A percentile compares a stretch with the other conserved stretches of the same genome.
phyloP scores from a whole-genome alignment of 164 flowering plant species.

The Stephania cephalantha region DNA sequence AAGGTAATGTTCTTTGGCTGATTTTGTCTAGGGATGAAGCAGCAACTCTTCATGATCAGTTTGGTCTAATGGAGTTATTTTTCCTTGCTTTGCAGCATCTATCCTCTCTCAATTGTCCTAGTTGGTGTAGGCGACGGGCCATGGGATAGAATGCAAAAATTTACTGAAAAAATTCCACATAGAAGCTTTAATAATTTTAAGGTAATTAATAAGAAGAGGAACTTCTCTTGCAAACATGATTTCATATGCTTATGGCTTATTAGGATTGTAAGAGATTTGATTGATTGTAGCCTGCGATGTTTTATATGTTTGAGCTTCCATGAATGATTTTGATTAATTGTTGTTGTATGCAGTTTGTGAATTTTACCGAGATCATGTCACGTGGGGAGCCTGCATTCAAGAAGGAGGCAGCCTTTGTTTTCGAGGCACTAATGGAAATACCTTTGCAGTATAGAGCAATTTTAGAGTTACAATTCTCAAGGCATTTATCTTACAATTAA shows the following conservation, averaged over 20 bases:
- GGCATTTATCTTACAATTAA: slow-evolving; percentile 21
- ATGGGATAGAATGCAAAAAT: slow-evolving; percentile 49
- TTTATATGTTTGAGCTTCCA: background rate
- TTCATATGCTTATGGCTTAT: background rate
- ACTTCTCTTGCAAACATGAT: background rate
- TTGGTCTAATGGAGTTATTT: slow-evolving; percentile 1
- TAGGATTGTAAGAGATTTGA: background rate
- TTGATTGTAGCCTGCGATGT: background rate
- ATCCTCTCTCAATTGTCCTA: slow-evolving; percentile 46
- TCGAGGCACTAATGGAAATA: slow-evolving; percentile 50
- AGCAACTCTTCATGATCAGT: background rate
- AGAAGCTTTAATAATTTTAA: slow-evolving; percentile 52
- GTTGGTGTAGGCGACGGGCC: slow-evolving; percentile 64
- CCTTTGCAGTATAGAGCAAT: slow-evolving; percentile 49
- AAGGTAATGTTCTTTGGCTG: slow-evolving; percentile 23
- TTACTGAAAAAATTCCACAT: slow-evolving; percentile 51
- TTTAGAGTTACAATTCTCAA: slow-evolving; percentile 33
- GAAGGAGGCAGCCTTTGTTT: slow-evolving; percentile 49
- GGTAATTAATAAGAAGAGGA: slow-evolving; percentile 23
- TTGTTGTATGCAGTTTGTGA: slow-evolving; percentile 42
- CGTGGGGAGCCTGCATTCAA: slow-evolving; percentile 16
- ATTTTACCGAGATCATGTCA: slow-evolving; percentile 47
- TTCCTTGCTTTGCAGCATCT: slow-evolving; percentile 24
- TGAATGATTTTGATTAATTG: background rate
- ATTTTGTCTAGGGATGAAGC: background rate